These are phyloP conservation scores for Lomentospora prolificans DNA, from an alignment of 2,329 filamentous ascomycete species.

Conservation along the genomic window DNA sequence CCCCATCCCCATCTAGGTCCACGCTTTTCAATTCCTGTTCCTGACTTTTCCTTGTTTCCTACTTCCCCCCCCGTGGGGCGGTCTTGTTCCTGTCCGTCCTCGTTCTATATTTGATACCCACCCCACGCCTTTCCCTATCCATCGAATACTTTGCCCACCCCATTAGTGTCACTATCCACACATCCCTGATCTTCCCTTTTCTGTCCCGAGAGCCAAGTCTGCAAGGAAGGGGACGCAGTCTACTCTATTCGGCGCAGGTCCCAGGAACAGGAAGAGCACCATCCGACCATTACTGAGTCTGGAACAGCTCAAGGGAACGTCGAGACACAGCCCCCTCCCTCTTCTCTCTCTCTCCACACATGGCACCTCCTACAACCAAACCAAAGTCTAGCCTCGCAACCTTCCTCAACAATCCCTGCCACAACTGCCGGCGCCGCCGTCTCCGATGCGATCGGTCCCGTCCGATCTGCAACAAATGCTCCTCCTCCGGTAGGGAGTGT, in stretches of 20 bases:
- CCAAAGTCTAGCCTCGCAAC: slow-evolving; percentile 4
- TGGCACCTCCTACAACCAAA: slow-evolving; percentile 2
- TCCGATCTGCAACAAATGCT: slow-evolving; percentile 50
- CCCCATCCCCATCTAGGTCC: too few relatives aligned
- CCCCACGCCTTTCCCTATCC: background rate
- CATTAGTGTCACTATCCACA: background rate
- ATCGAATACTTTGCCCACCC: background rate
- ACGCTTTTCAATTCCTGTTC: too few relatives aligned
- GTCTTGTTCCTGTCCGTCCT: background rate
- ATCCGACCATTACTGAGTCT: background rate
- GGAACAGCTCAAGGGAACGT: background rate
- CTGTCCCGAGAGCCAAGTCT: background rate
- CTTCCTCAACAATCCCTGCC: slow-evolving; percentile 33
- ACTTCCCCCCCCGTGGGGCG: too few relatives aligned
- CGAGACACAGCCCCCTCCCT: background rate
- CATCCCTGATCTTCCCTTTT: background rate
- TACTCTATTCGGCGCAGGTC: background rate
- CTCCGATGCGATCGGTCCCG: slow-evolving; percentile 52
- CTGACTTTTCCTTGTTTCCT: too few relatives aligned
- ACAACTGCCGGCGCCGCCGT: slow-evolving; percentile 52
- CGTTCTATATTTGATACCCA: background rate
- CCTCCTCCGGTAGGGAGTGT: slow-evolving; percentile 44
- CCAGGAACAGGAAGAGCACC: background rate
- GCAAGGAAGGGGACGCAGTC: background rate
- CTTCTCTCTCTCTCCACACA: background rate